A percentile compares a stretch with the other conserved stretches of the same genome.
Conservation (phyloP, 805 yeast genomes). For the Lachancea dasiensis region DNA sequence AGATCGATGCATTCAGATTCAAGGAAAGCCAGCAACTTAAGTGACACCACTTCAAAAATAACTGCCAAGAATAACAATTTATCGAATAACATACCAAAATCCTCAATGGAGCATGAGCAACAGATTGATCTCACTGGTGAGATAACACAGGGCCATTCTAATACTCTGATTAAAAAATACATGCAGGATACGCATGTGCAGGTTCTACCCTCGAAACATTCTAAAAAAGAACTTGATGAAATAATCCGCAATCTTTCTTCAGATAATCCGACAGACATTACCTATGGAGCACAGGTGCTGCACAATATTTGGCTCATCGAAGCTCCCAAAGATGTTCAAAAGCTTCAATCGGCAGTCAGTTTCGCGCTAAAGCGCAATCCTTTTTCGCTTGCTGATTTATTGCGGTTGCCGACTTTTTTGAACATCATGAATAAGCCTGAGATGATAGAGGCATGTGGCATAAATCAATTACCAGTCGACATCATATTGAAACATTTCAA, state of each 20-base stretch:
- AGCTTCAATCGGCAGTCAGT: constrained; percentile 17
- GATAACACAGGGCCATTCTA: constrained; percentile 18
- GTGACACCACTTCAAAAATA: constrained; percentile 10
- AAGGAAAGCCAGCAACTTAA: constrained; percentile 1
- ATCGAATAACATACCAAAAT: constrained; percentile 9
- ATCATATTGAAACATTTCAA: constrained; percentile 16
- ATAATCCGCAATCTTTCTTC: constrained; percentile 17
- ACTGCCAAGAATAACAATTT: constrained; percentile 9
- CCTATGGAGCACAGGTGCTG: constrained; percentile 18
- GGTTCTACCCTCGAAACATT: not conserved
- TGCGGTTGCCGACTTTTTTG: constrained; percentile 25
- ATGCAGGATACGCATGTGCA: constrained; percentile 13
- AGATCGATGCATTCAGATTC: constrained; percentile 13
- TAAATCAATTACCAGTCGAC: constrained; percentile 21
- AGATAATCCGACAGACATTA: constrained; percentile 21
- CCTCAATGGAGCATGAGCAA: constrained; percentile 2
- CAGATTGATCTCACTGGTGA: constrained; percentile 30
- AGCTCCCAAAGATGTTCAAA: constrained; percentile 9
- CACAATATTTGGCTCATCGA: constrained; percentile 5
- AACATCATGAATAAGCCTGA: constrained; percentile 24
- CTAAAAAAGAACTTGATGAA: constrained; percentile 1
- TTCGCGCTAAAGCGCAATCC: constrained; percentile 26
- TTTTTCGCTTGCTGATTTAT: constrained; percentile 26
- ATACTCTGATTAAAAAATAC: constrained; percentile 25
- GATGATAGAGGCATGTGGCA: constrained; percentile 30